Base-by-base conservation (phyloP, 441 rosid genomes). In the Flueggea neowawraea region DNA sequence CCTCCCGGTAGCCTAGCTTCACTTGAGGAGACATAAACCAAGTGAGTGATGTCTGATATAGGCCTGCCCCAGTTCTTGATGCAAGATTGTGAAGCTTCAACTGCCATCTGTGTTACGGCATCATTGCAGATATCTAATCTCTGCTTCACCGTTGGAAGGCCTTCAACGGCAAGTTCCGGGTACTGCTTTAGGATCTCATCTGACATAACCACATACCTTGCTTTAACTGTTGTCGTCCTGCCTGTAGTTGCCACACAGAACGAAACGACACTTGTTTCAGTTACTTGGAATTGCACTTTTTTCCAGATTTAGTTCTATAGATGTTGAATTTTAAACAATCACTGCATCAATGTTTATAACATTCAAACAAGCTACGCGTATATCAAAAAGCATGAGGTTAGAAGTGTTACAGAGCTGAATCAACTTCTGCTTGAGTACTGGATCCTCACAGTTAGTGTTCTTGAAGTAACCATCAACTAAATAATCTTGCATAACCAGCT, bases 121-220 rank as follows among this genome's bases (percentile, higher is more conserved):
- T 77, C 69, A 63, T 91, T 85, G 61, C 96, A 86, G 50, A 94
- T 91, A 44, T 84, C 91, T 5, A 94, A 69, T 6, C 95, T 74
- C 57, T 91, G 99, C 69, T 69, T 87, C 31, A 94, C 78, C 0
- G 97, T 89, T 16, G 99, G 91, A 28, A 71, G 75, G 66, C 99
- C 99, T 75, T 87, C 97, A 7, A 78, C 58, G 36, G 86, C 79
- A 4, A 95, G 94, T 79, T 95, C 97, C 5, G 97, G 99, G 64
- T 91, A 88, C 69, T 87, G 78, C 55, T 60, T 75, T 14, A 91
- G 79, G 61, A 95, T 89, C 79, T 95, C 99, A 12, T 95, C 96
- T 0, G 97, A 95, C 97, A 95, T 95, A 10, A 95, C 99, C 62
- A 86, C 96, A 57, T 89, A 95, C 75, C 99, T 86, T 52, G 99